Evolutionary conservation across 768 basidiomycete species (phyloP), one percentile per base, ranked within the genome.

Genomic region (Agrocybe pediades): DNA sequence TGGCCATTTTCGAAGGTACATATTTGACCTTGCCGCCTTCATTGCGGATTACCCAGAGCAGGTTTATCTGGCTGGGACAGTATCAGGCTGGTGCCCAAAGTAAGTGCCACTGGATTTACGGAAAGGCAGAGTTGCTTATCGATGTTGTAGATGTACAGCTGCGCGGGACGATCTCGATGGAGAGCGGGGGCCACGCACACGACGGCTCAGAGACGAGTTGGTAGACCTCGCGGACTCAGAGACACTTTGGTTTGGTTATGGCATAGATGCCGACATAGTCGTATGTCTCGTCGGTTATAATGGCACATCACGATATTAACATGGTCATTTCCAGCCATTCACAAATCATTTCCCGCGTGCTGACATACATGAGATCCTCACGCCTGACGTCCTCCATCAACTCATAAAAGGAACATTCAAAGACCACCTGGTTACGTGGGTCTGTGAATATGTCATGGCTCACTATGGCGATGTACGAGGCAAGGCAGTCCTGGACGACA

Each of bases 371-470:
- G 62, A 70, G 44, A 60, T 73, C 1, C 43, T 74, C 1, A 25
- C 70, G 6, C 69, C 71, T 1, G 71, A 74, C 53, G 60, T 74
- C 1, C 59, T 75, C 0, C 74, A 77, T 56, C 74, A 76, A 57
- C 29, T 77, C n/a, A n/a, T n/a, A n/a, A n/a, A n/a, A n/a, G n/a
- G n/a, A n/a, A n/a, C n/a, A n/a, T n/a, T n/a, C n/a, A 3, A 74
- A 52, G 76, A 76, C 39, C 75, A 76, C 46, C 59, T 77, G 1
- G 72, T 77, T 2, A 33, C 36, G 2, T 78, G 75, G 75, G 63
- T 71, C 0, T 43, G 51, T 1, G 55, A 68, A 6, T 76, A 74
- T 48, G 48, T 79, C 1, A 9, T 44, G 1, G 1, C 49, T 0
- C 30, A 23, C 1, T 52, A 71, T 55, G 52, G 57, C 0, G 49